Evolutionary conservation across 306 rosid species (phyloP), one percentile per base, ranked within the genome.

Genomic region (Sindora glabra): DNA sequence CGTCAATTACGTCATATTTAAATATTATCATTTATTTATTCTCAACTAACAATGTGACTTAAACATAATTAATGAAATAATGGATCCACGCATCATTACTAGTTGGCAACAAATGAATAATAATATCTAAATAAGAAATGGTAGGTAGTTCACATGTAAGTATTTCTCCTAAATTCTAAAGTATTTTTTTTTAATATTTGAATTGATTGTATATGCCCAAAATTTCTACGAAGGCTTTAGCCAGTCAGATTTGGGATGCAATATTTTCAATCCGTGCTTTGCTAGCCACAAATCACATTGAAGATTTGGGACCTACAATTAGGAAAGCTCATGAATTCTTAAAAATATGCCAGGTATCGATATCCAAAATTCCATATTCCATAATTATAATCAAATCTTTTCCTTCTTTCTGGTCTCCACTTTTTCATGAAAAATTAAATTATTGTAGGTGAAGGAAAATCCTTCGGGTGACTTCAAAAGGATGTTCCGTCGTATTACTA

Each of bases 161-260:
- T 38, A 36, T 0, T 39, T 39, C 14, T 39, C 6, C 12, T 17
- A 39, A 5, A 10, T 23, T 2, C 9, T 2, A 12, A 22, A 10
- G 11, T 48, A 24, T 3, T 4, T n/a, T 2, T 22, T 22, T 48
- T 39, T 30, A 24, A 19, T 5, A 26, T 8, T 11, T 10, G 23
- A 17, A 4, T 10, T 11, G 29, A 1, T 8, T 32, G 11, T 32
- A 1, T 10, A 2, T 16, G 8, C 32, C 5, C 5, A 6, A 27
- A 4, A 14, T 38, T 21, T 16, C 5, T 1, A 60, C 47, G 74
- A 33, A 77, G 75, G 59, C 62, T 46, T 73, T 64, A 17, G 76
- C 76, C 3, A 78, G 83, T 27, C 83, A 78, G 33, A 38, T 42
- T 8, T 78, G 83, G 83, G 83, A 78, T 47, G 36, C 64, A 18